A percentile compares a stretch with the other conserved stretches of the same genome.
Evolutionary conservation across 495 filamentous ascomycete species (phyloP).

Genomic region (Echria macrotheca): DNA sequence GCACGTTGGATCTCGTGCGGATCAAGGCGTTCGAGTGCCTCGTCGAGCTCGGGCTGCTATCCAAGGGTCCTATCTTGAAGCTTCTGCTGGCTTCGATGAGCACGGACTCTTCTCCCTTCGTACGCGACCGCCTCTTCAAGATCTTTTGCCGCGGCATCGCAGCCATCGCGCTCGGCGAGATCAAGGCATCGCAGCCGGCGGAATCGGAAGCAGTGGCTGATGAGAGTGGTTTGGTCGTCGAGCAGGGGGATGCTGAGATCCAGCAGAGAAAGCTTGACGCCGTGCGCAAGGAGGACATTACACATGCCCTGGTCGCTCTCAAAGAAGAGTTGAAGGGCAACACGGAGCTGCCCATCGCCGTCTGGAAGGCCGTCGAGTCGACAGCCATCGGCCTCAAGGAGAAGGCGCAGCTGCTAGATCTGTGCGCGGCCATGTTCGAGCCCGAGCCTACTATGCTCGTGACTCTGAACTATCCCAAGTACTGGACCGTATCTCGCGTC

Average conservation of each 20-base stretch:
- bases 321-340: slow-evolving; percentile 65
- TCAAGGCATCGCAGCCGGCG: slow-evolving; percentile 26
- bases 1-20: slow-evolving; percentile 73
- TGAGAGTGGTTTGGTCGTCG: slow-evolving; percentile 68
- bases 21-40: slow-evolving; percentile 78
- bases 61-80: slow-evolving; percentile 54
- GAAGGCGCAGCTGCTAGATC: slow-evolving; percentile 67
- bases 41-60: slow-evolving; percentile 68
- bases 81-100: slow-evolving; percentile 68
- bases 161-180: slow-evolving; percentile 70
- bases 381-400: slow-evolving; percentile 60
- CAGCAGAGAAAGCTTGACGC: slow-evolving; percentile 63
- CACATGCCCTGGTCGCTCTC: slow-evolving; percentile 68
- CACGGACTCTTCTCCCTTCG: slow-evolving; percentile 73
- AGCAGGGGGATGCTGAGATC: slow-evolving; percentile 57
- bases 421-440: slow-evolving; percentile 70
- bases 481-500: slow-evolving; percentile 58
- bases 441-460: slow-evolving; percentile 57
- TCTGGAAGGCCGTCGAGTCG: slow-evolving; percentile 77
- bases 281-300: slow-evolving; percentile 67
- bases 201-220: slow-evolving; percentile 25
- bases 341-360: slow-evolving; percentile 54
- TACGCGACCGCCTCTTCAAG: slow-evolving; percentile 63
- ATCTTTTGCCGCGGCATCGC: slow-evolving; percentile 69
- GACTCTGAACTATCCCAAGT: slow-evolving; percentile 61